Conservation (phyloP, 2,329 filamentous ascomycete species). For the Arachnomyces sp. region DNA sequence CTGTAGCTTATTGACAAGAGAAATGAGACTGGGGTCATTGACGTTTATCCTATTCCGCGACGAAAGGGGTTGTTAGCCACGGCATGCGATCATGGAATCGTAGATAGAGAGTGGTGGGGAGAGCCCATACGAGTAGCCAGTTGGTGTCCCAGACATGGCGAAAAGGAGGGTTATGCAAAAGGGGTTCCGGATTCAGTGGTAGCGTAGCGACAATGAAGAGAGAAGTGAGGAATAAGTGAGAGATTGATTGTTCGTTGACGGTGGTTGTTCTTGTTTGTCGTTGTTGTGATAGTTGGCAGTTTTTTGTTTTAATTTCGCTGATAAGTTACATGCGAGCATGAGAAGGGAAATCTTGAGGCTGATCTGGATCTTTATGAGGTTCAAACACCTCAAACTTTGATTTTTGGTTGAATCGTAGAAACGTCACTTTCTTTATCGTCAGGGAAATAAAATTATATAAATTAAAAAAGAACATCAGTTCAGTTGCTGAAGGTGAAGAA, state of each 20-base stretch:
- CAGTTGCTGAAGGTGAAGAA: no score
- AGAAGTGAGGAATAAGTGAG: conserved; percentile 3
- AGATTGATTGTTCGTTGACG: not conserved
- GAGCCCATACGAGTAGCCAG: conserved; percentile 38
- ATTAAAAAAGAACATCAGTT: no score
- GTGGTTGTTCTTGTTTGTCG: no score
- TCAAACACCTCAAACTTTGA: no score
- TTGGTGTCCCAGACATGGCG: conserved; percentile 38
- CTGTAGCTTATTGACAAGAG: conserved; percentile 96
- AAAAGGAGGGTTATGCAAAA: conserved; percentile 12
- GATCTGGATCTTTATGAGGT: no score
- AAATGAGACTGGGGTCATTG: conserved; percentile 62
- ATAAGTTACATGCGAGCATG: no score
- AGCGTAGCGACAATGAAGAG: conserved; percentile 6
- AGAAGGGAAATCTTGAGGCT: no score
- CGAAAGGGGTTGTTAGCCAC: not conserved
- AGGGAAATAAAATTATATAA: no score
- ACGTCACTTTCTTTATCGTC: no score
- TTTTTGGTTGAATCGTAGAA: no score
- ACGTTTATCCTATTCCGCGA: conserved; percentile 55
- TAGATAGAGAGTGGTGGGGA: conserved; percentile 19
- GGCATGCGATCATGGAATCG: conserved; percentile 14
- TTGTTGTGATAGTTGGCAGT: not conserved
- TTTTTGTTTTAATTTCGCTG: not conserved
- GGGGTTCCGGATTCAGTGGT: conserved; percentile 7